Percentiles rank a stretch among this genome's conserved stretches.
These are phyloP conservation scores for Schoenoplectus tabernaemontani DNA, from an alignment of 202 grass and related monocot species.

Conservation along the genomic window DNA sequence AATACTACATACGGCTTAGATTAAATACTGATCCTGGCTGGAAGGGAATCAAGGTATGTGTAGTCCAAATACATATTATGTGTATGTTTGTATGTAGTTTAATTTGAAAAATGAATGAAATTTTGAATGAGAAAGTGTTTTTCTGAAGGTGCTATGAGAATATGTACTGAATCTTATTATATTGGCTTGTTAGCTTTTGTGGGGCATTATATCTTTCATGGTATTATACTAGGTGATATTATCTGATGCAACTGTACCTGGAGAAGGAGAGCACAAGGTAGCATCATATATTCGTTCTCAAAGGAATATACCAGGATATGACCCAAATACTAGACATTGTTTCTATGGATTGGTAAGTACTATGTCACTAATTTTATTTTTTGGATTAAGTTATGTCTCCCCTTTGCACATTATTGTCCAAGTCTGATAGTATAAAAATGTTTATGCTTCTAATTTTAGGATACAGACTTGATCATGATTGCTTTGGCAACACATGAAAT, in stretches of 20 bases:
- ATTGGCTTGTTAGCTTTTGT: neutral
- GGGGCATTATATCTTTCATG: neutral
- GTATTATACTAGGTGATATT: constrained; percentile 35
- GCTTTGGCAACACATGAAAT: constrained; percentile 45
- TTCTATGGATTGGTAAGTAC: constrained; percentile 46
- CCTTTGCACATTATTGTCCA: neutral
- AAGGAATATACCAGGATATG: constrained; percentile 34
- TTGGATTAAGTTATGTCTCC: neutral
- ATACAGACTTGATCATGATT: constrained; percentile 50
- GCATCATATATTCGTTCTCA: constrained; percentile 33
- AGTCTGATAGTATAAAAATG: constrained; percentile 7
- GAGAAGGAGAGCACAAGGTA: constrained; percentile 48
- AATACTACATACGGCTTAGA: constrained; percentile 33
- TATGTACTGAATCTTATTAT: neutral
- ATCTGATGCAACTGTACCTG: constrained; percentile 42
- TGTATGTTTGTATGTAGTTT: neutral
- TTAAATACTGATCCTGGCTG: constrained; percentile 45
- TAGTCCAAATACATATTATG: neutral
- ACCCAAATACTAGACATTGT: constrained; percentile 43
- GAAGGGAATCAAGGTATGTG: constrained; percentile 33
- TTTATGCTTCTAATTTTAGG: constrained; percentile 25
- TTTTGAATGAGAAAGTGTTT: neutral
- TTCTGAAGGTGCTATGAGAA: neutral
- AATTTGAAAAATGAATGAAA: neutral
- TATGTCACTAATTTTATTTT: neutral